phyloP scores from a whole-genome alignment of 177 flowering plant genomes.

The Vitis hybrid region DNA sequence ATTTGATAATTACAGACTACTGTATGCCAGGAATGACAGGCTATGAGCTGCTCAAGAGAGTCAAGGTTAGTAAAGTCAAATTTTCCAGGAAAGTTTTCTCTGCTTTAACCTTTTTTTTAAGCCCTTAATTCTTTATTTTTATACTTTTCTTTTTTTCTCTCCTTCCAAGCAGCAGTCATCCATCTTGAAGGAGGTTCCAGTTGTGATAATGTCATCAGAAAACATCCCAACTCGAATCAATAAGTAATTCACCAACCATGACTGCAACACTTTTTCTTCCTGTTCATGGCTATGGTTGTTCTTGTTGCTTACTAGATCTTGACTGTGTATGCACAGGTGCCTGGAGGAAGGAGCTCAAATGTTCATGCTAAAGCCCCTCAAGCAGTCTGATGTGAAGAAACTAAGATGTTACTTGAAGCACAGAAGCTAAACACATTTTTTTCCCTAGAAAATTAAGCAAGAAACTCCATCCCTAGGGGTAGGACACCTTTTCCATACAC shows the following conservation, averaged over 20 bases:
- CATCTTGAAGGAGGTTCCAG: constrained; percentile 54
- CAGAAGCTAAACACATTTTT: constrained; percentile 1
- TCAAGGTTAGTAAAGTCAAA: constrained; percentile 39
- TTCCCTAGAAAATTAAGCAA: neutral
- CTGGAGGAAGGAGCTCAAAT: constrained; percentile 35
- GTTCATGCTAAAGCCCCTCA: constrained; percentile 37
- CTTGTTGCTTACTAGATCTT: too few relatives aligned
- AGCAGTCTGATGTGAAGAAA: constrained; percentile 26
- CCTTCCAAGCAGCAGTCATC: constrained; percentile 50
- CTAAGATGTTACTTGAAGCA: constrained; percentile 19
- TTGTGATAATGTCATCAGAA: constrained; percentile 74
- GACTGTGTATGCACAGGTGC: constrained; percentile 15
- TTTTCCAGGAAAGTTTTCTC: too few relatives aligned
- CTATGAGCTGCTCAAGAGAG: constrained; percentile 68
- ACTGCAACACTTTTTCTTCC: neutral
- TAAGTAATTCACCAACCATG: constrained; percentile 32
- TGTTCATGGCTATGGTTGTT: neutral
- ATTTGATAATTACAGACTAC: constrained; percentile 72
- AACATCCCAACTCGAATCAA: constrained; percentile 59
- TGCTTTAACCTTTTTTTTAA: neutral
- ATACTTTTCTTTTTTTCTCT: neutral
- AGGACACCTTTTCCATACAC: too few relatives aligned
- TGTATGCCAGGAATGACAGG: constrained; percentile 93
- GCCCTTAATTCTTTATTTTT: neutral
- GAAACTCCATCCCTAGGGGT: neutral